A percentile compares a stretch with the other conserved stretches of the same genome.
Evolutionary conservation across 2,329 filamentous ascomycete species (phyloP).

Genomic region (Aspergillus eucalypticola): DNA sequence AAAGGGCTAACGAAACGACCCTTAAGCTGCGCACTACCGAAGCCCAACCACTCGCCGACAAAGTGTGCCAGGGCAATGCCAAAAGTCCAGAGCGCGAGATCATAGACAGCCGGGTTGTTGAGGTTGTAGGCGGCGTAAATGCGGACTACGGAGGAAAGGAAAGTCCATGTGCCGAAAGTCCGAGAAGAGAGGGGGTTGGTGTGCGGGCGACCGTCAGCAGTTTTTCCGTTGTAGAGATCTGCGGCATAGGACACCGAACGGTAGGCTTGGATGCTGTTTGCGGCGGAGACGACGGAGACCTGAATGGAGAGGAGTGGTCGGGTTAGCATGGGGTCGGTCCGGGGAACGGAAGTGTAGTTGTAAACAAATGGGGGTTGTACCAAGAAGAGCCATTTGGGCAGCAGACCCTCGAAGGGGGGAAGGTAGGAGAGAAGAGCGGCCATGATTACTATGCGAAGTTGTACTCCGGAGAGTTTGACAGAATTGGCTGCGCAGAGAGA

Average conservation of each 20-base stretch:
- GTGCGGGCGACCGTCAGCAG: conserved; percentile 54
- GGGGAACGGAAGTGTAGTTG: not conserved
- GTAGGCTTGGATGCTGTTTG: conserved; percentile 85
- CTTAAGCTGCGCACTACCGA: conserved; percentile 69
- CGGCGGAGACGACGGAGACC: conserved; percentile 79
- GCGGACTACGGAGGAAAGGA: conserved; percentile 73
- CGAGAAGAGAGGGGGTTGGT: conserved; percentile 75
- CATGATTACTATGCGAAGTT: conserved; percentile 21
- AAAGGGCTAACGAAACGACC: conserved; percentile 61
- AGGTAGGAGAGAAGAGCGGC: conserved; percentile 33
- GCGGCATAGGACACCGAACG: conserved; percentile 75
- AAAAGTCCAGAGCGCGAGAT: conserved; percentile 81
- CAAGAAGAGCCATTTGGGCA: conserved; percentile 67
- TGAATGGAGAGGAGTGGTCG: conserved; percentile 38
- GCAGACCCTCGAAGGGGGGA: conserved; percentile 49
- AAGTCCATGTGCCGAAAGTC: conserved; percentile 85
- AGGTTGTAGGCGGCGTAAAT: conserved; percentile 85
- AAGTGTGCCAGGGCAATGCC: conserved; percentile 76
- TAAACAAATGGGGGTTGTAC: conserved; percentile 37
- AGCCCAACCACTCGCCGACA: conserved; percentile 75
- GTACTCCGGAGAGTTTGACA: not conserved
- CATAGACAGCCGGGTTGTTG: conserved; percentile 69
- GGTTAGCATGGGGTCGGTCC: not conserved
- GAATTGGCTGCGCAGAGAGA: not conserved
- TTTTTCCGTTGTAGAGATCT: conserved; percentile 70